These are phyloP conservation scores for Phlebiopsis gigantea DNA, from an alignment of 768 basidiomycete species.

Conservation along the genomic window DNA sequence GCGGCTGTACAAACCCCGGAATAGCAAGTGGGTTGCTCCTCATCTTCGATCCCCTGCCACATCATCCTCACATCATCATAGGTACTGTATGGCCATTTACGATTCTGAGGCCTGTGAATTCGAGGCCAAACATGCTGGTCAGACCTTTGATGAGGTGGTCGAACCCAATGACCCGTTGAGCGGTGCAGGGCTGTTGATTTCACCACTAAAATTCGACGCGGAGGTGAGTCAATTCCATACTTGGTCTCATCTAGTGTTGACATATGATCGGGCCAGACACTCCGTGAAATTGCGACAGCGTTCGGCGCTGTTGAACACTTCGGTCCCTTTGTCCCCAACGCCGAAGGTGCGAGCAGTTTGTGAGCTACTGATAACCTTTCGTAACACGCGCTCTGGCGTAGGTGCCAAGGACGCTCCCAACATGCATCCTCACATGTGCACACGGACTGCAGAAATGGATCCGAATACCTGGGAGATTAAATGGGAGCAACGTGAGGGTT, in stretches of 20 bases:
- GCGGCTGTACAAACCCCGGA: conserved; percentile 49
- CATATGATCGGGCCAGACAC: conserved; percentile 35
- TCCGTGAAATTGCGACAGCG: conserved; percentile 44
- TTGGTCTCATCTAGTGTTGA: background rate
- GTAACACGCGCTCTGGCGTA: background rate
- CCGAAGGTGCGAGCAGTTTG: conserved; percentile 3
- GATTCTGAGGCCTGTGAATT: conserved; percentile 44
- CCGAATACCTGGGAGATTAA: conserved; percentile 68
- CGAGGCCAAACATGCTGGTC: background rate
- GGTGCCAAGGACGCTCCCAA: background rate
- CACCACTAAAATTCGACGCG: conserved; percentile 55
- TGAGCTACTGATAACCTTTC: background rate
- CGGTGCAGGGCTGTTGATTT: conserved; percentile 37
- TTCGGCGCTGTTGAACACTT: conserved; percentile 68
- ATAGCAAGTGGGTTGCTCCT: conserved; percentile 41
- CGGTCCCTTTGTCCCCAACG: conserved; percentile 22
- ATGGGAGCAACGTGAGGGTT: conserved; percentile 74
- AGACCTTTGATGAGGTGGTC: background rate
- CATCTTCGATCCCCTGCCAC: too few relatives aligned
- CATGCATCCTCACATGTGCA: conserved; percentile 46
- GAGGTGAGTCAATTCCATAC: conserved; percentile 35
- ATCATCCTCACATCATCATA: background rate
- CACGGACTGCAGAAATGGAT: conserved; percentile 54
- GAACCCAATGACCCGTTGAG: conserved; percentile 18
- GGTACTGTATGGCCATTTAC: conserved; percentile 28